phyloP scores from a whole-genome alignment of 1,139 yeast species.

The Magnusiomyces sp. region DNA sequence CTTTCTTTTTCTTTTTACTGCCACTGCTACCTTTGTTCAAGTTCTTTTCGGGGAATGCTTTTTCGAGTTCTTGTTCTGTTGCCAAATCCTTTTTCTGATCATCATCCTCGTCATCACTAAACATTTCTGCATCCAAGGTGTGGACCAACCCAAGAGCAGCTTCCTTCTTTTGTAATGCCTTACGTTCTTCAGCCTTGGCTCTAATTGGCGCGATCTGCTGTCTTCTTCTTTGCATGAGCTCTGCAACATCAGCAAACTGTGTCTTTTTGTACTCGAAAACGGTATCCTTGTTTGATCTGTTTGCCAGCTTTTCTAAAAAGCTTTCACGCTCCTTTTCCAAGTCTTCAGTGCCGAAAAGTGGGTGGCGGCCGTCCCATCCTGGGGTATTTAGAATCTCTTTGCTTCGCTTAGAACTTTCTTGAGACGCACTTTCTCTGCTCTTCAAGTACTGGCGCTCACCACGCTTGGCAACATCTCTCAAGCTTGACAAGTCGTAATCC shows the following conservation, averaged over 20 bases:
- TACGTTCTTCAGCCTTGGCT: constrained; percentile 62
- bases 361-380: constrained; percentile 89
- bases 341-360: constrained; percentile 50
- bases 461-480: constrained; percentile 66
- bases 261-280: constrained; percentile 70
- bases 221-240: constrained; percentile 80
- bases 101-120: constrained; percentile 39
- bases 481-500: constrained; percentile 59
- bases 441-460: constrained; percentile 84
- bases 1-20: constrained; percentile 13
- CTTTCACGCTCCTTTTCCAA: constrained; percentile 52
- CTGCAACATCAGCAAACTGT: constrained; percentile 55
- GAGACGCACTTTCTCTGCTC: constrained; percentile 80
- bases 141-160: constrained; percentile 69
- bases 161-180: constrained; percentile 56
- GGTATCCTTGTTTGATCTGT: constrained; percentile 56
- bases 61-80: constrained; percentile 9
- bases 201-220: constrained; percentile 84
- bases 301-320: constrained; percentile 60
- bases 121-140: constrained; percentile 61
- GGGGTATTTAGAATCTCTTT: constrained; percentile 63
- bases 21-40: not conserved
- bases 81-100: constrained; percentile 49
- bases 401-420: constrained; percentile 74
- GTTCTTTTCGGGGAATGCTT: not conserved